Evolutionary conservation across 2,329 filamentous ascomycete genomes (phyloP).

Genomic region (Aspergillus aculeatus): DNA sequence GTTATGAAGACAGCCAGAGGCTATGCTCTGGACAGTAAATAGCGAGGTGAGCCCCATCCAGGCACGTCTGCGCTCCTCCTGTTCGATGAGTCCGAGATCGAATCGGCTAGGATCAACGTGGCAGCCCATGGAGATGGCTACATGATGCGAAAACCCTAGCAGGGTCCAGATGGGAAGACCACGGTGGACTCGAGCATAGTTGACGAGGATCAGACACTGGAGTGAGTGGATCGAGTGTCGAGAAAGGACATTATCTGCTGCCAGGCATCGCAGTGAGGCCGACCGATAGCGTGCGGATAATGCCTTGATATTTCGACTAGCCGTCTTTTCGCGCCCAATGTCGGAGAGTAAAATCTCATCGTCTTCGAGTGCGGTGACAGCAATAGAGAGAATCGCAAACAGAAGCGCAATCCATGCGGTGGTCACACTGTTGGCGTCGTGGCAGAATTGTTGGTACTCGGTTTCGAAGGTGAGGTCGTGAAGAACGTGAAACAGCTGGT

Average conservation of each 20-base stretch:
- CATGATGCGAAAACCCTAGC: constrained; percentile 40
- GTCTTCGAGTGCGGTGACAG: constrained; percentile 39
- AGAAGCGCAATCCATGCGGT: constrained; percentile 41
- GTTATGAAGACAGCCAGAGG: constrained; percentile 37
- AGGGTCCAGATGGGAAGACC: constrained; percentile 41
- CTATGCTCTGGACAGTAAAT: constrained; percentile 40
- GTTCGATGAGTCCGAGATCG: constrained; percentile 34
- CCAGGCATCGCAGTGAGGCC: constrained; percentile 39
- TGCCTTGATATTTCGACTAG: constrained; percentile 37
- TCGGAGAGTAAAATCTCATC: constrained; percentile 38
- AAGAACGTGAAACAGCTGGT: constrained; percentile 42
- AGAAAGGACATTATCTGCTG: constrained; percentile 40
- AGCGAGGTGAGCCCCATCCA: constrained; percentile 44
- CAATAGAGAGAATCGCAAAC: constrained; percentile 40
- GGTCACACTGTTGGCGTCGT: constrained; percentile 36
- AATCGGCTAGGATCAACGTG: constrained; percentile 43
- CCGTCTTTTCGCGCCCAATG: constrained; percentile 36
- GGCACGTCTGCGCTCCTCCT: constrained; percentile 40
- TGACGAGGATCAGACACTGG: constrained; percentile 41
- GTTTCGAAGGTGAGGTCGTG: constrained; percentile 43
- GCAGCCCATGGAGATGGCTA: constrained; percentile 44
- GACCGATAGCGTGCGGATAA: constrained; percentile 40
- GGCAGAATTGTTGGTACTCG: constrained; percentile 40
- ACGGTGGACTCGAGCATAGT: constrained; percentile 39
- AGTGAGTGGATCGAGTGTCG: constrained; percentile 42